Evolutionary conservation across 441 rosid species (phyloP).

Genomic region (Arabidopsis hybrid): DNA sequence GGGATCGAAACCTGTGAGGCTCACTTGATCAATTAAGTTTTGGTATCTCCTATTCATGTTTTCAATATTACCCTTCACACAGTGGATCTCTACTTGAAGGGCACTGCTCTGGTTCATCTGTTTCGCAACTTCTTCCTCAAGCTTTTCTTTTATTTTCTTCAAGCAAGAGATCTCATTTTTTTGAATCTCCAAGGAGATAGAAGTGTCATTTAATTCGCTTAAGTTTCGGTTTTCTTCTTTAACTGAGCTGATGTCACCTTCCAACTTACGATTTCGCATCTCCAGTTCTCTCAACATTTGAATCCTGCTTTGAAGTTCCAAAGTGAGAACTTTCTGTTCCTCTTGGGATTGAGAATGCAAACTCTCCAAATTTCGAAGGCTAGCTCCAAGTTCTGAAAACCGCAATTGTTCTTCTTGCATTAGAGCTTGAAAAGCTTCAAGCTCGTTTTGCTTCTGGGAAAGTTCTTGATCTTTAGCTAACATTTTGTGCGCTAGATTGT

Average conservation of each 20-base stretch:
- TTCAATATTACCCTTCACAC: conserved; percentile 57
- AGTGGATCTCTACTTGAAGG: conserved; percentile 59
- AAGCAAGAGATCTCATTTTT: conserved; percentile 59
- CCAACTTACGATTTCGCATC: conserved; percentile 55
- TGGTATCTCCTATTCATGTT: conserved; percentile 55
- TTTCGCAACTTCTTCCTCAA: conserved; percentile 58
- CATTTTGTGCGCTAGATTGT: conserved; percentile 61
- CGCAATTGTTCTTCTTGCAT: conserved; percentile 68
- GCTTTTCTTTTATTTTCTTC: conserved; percentile 65
- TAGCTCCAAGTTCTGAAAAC: conserved; percentile 65
- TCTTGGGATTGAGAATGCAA: conserved; percentile 75
- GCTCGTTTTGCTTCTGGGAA: conserved; percentile 62
- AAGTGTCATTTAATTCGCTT: conserved; percentile 58
- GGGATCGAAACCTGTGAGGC: conserved; percentile 62
- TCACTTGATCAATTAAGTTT: conserved; percentile 55
- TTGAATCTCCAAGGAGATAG: conserved; percentile 53
- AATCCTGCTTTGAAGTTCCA: conserved; percentile 62
- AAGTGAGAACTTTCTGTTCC: conserved; percentile 62
- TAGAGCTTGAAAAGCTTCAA: conserved; percentile 62
- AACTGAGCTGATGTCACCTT: conserved; percentile 51
- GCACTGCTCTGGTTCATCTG: conserved; percentile 55
- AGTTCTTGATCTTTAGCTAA: conserved; percentile 80
- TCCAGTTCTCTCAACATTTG: conserved; percentile 77
- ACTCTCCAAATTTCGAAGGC: conserved; percentile 67
- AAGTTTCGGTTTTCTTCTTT: conserved; percentile 57